Conservation (phyloP, 495 filamentous ascomycete species). For the Lepidopterella palustris region DNA sequence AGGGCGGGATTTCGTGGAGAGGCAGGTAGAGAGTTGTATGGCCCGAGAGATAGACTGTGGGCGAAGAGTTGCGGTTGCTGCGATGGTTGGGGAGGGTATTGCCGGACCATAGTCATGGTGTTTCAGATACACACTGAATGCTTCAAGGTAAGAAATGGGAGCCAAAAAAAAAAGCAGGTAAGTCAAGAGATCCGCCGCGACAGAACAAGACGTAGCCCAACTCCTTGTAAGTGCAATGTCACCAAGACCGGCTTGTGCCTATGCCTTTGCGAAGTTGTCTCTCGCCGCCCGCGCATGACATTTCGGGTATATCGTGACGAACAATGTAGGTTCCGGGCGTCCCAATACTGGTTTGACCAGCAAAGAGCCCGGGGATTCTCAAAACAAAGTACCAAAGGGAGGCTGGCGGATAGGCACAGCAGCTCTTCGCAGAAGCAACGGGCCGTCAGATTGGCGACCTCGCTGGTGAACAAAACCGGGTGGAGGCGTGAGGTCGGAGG, state of each 20-base stretch:
- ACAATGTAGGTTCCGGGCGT: slow-evolving; percentile 12
- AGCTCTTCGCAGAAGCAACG: background rate
- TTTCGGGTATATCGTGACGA: slow-evolving; percentile 18
- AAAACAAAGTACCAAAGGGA: background rate
- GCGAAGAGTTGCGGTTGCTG: slow-evolving; percentile 15
- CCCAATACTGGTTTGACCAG: slow-evolving; percentile 21
- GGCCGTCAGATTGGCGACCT: background rate
- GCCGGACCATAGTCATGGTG: slow-evolving; percentile 29
- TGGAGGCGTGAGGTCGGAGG: background rate
- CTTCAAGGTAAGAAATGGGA: background rate
- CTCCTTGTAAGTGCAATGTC: slow-evolving; percentile 19
- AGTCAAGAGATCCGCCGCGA: background rate
- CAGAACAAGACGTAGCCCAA: background rate
- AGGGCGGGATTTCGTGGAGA: slow-evolving; percentile 13
- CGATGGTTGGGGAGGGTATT: slow-evolving; percentile 21
- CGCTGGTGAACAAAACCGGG: background rate
- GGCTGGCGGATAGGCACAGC: background rate
- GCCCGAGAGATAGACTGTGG: background rate
- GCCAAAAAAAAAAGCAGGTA: background rate
- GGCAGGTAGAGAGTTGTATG: slow-evolving; percentile 12
- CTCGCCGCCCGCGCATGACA: slow-evolving; percentile 27
- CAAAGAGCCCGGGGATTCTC: background rate
- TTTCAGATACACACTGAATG: background rate
- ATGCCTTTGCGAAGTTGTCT: slow-evolving; percentile 35
- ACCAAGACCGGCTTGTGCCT: slow-evolving; percentile 33